Conservation (phyloP, 2,329 filamentous ascomycete genomes). For the Talaromyces sp. region DNA sequence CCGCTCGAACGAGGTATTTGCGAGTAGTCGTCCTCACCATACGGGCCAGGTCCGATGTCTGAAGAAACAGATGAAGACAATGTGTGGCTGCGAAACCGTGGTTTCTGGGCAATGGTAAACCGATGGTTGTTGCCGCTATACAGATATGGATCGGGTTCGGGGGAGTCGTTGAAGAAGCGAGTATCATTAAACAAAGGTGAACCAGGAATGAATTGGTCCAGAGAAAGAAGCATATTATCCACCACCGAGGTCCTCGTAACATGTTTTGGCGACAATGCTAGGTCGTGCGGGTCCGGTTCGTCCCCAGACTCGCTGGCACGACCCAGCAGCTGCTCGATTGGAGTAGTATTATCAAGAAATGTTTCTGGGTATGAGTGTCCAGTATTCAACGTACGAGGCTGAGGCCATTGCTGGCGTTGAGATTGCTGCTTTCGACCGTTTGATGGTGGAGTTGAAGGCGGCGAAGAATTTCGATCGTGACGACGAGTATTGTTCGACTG, state of each 20-base stretch:
- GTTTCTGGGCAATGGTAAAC: conserved; percentile 25
- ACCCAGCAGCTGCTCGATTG: conserved; percentile 27
- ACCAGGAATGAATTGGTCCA: conserved; percentile 67
- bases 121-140: conserved; percentile 20
- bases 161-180: conserved; percentile 37
- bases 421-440: conserved; percentile 28
- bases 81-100: conserved; percentile 53
- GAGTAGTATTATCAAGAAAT: conserved; percentile 34
- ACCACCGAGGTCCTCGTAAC: conserved; percentile 86
- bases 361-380: conserved; percentile 38
- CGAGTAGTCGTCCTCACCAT: conserved; percentile 39
- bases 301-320: conserved; percentile 34
- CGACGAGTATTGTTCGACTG: conserved; percentile 17
- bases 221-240: conserved; percentile 88
- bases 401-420: conserved; percentile 18
- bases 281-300: conserved; percentile 60
- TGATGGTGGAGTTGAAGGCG: conserved; percentile 38
- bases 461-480: conserved; percentile 26
- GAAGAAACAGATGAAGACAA: conserved; percentile 57
- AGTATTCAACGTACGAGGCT: conserved; percentile 20
- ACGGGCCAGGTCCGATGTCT: conserved; percentile 44
- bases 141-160: conserved; percentile 34
- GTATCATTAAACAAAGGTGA: conserved; percentile 34
- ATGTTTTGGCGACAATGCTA: conserved; percentile 70
- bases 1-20: conserved; percentile 42